These are phyloP conservation scores for Fusarium xylarioides DNA, from an alignment of 2,329 filamentous ascomycete species.

Conservation along the genomic window DNA sequence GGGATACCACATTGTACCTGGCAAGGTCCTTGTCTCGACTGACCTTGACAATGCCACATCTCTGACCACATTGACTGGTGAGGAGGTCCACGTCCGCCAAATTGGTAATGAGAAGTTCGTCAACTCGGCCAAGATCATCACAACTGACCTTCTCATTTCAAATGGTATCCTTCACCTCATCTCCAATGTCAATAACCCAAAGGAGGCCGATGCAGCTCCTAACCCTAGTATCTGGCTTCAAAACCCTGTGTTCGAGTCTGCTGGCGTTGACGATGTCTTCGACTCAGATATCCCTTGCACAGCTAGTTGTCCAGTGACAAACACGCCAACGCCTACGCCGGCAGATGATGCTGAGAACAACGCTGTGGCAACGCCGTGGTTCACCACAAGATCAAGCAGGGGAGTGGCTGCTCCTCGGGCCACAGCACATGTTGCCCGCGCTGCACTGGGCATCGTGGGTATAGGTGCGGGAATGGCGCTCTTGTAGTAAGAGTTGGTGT, in stretches of 20 bases:
- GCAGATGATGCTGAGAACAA: conserved; percentile 20
- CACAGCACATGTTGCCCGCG: conserved; percentile 43
- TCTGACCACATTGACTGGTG: conserved; percentile 48
- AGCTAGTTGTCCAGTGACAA: conserved; percentile 43
- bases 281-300: conserved; percentile 56
- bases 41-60: conserved; percentile 46
- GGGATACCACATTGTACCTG: conserved; percentile 71
- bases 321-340: conserved; percentile 13
- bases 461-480: conserved; percentile 45
- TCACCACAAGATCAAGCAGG: conserved; percentile 38
- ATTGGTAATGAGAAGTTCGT: conserved; percentile 58
- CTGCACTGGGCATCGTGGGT: conserved; percentile 45
- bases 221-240: conserved; percentile 53
- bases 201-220: conserved; percentile 47
- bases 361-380: conserved; percentile 35
- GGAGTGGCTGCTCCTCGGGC: conserved; percentile 33
- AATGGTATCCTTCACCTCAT: conserved; percentile 69
- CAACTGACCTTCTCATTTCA: conserved; percentile 62
- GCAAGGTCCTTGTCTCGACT: conserved; percentile 61
- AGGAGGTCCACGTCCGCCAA: conserved; percentile 52
- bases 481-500: conserved; percentile 17
- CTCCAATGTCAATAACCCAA: conserved; percentile 61
- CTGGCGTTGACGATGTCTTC: conserved; percentile 54
- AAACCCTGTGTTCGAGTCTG: conserved; percentile 63
- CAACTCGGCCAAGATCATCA: conserved; percentile 63